Evolutionary conservation across 306 rosid genomes (phyloP).

Genomic region (Begonia fuchsioides): DNA sequence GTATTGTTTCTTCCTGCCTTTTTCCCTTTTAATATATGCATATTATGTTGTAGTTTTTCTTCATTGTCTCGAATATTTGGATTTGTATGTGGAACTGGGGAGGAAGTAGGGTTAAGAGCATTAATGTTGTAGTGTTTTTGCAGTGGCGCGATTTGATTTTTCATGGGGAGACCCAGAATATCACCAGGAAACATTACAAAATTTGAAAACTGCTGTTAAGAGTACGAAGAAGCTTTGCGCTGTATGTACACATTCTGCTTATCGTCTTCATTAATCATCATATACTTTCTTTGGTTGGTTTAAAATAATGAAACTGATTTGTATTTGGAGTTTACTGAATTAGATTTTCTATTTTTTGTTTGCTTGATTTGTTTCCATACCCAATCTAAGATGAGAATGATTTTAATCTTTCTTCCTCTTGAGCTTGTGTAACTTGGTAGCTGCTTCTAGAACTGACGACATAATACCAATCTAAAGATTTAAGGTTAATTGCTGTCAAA

Average conservation of each 20-base stretch:
- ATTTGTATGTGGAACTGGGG: not conserved
- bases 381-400: no score
- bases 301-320: not conserved
- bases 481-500: no score
- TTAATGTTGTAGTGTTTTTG: constrained; percentile 10
- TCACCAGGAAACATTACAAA: constrained; percentile 86
- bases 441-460: no score
- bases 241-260: constrained; percentile 36
- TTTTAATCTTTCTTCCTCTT: no score
- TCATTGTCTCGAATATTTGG: no score
- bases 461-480: no score
- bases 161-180: constrained; percentile 69
- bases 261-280: not conserved
- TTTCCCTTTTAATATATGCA: not conserved
- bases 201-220: constrained; percentile 75
- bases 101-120: not conserved
- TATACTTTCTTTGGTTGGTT: not conserved
- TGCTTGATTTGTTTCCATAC: no score
- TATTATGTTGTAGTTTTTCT: not conserved
- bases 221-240: constrained; percentile 88
- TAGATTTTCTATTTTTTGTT: no score
- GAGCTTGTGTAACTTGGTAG: no score
- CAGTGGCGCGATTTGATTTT: constrained; percentile 95
- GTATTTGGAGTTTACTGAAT: no score
- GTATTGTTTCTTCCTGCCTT: constrained; percentile 15